These are phyloP conservation scores for Ulota crispa DNA, from an alignment of 225 moss, liverwort and hornwort genomes.

Conservation along the genomic window DNA sequence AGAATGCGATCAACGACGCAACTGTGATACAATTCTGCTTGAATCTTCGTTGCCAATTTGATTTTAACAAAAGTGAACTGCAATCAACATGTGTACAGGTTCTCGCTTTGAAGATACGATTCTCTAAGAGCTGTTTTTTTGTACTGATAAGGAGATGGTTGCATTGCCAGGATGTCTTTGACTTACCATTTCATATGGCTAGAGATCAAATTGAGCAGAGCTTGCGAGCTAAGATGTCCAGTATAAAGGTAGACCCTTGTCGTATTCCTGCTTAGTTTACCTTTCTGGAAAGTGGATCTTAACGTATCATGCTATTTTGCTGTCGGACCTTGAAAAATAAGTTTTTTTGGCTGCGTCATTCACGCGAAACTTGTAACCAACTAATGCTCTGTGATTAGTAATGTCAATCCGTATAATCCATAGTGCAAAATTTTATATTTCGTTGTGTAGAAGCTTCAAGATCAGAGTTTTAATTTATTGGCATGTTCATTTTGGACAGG, in stretches of 20 bases:
- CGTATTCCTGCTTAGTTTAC: constrained; percentile 9
- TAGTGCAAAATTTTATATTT: background rate
- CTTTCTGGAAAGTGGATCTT: background rate
- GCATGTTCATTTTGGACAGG: constrained; percentile 41
- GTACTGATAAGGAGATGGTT: constrained; percentile 19
- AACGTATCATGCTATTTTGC: background rate
- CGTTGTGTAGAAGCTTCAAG: constrained; percentile 22
- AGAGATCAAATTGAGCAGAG: constrained; percentile 95
- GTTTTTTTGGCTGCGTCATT: constrained; percentile 7
- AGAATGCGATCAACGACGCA: constrained; percentile 3
- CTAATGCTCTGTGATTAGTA: constrained; percentile 1
- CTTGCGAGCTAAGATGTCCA: constrained; percentile 81
- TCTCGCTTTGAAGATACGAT: constrained; percentile 5
- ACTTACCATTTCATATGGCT: constrained; percentile 90
- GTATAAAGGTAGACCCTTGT: constrained; percentile 65
- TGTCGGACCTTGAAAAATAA: background rate
- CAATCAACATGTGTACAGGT: constrained; percentile 7
- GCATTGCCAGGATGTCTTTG: constrained; percentile 80
- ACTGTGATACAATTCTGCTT: background rate
- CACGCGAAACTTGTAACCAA: constrained; percentile 2
- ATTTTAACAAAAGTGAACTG: background rate
- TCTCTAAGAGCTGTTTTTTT: background rate
- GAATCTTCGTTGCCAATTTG: background rate
- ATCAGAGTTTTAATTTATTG: constrained; percentile 7
- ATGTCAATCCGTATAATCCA: background rate